phyloP scores from a whole-genome alignment of 2,329 filamentous ascomycete genomes.

The Calonectria pteridis region DNA sequence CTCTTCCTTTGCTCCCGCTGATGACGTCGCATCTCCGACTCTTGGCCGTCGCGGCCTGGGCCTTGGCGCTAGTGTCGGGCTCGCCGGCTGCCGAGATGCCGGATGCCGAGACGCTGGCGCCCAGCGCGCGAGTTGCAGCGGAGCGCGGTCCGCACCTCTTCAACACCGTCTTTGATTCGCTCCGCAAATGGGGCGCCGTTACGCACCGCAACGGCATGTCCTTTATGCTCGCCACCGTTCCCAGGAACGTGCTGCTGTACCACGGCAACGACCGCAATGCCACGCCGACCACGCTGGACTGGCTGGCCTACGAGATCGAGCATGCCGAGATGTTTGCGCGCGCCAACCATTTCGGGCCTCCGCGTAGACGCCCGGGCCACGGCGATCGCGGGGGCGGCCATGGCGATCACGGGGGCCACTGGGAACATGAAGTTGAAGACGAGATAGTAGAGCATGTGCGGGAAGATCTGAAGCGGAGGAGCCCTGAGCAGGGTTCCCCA shows the following conservation, averaged over 20 bases:
- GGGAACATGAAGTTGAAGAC: not conserved
- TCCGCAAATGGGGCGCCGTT: conserved; percentile 73
- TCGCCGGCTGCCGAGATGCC: not conserved
- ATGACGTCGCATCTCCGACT: not conserved
- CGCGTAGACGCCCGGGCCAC: not conserved
- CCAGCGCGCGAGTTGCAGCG: conserved; percentile 2
- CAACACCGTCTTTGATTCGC: conserved; percentile 70
- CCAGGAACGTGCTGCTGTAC: conserved; percentile 66
- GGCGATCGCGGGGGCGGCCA: not conserved
- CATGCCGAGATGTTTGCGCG: conserved; percentile 69
- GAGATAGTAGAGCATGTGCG: not conserved
- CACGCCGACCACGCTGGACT: conserved; percentile 64
- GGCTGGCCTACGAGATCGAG: conserved; percentile 74
- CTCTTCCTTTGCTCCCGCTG: not conserved
- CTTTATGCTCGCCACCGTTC: conserved; percentile 68
- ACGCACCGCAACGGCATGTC: conserved; percentile 74
- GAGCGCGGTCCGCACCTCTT: conserved; percentile 62
- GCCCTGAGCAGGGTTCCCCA: not conserved
- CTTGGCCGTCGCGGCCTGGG: not conserved
- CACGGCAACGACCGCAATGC: conserved; percentile 61
- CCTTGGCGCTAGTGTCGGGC: not conserved
- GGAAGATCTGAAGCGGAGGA: not conserved
- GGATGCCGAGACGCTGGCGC: not conserved
- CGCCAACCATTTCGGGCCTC: not conserved
- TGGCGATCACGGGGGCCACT: not conserved